Conservation (phyloP, 2,329 filamentous ascomycete genomes). For the Colletotrichum higginsianum region DNA sequence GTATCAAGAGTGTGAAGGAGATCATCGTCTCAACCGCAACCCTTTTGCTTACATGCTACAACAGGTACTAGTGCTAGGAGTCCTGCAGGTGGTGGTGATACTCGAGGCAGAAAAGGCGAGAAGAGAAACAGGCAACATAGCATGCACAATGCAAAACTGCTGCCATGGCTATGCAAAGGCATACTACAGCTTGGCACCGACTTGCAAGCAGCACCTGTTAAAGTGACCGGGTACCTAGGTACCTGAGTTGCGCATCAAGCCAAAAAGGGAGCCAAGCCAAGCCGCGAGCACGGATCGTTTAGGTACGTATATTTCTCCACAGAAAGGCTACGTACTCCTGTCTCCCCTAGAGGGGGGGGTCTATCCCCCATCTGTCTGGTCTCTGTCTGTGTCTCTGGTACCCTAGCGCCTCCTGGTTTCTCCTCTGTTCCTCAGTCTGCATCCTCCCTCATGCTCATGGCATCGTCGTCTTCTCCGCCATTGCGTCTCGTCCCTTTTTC, state of each 20-base stretch:
- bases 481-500: slow-evolving; percentile 34
- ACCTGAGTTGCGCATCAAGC: not conserved
- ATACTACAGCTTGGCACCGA: too few species aligned
- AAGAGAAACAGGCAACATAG: not conserved
- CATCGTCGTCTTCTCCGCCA: slow-evolving; percentile 29
- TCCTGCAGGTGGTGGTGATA: not conserved
- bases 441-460: slow-evolving; percentile 48
- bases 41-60: not conserved
- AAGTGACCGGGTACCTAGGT: too few species aligned
- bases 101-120: not conserved
- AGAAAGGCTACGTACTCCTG: not conserved
- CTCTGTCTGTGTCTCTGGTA: not conserved
- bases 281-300: not conserved
- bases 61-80: not conserved
- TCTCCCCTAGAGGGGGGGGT: too few species aligned
- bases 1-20: not conserved
- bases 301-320: not conserved
- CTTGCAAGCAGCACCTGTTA: too few species aligned
- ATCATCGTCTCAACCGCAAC: not conserved
- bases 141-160: slow-evolving; percentile 2
- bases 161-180: not conserved
- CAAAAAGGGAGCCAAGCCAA: slow-evolving; percentile 6
- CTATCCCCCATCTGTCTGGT: not conserved
- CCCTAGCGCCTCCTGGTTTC: not conserved
- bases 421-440: slow-evolving; percentile 10